A percentile compares a stretch with the other conserved stretches of the same genome.
Evolutionary conservation across 345 rosid species (phyloP).

Genomic region (Fremontodendron californicum): DNA sequence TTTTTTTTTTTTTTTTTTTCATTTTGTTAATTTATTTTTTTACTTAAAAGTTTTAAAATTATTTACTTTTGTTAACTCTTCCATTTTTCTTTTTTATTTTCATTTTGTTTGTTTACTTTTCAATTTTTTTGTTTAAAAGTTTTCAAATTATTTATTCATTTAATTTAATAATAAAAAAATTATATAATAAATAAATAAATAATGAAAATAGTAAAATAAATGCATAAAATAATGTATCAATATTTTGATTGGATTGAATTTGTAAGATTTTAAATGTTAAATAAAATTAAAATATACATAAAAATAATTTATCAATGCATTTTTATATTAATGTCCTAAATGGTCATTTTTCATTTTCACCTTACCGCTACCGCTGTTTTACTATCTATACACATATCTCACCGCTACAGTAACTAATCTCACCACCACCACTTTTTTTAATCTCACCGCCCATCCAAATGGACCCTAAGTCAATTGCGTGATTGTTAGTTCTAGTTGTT

Average conservation of each 20-base stretch:
- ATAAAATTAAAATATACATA: too few species aligned
- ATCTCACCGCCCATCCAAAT: not conserved
- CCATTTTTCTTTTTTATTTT: not conserved
- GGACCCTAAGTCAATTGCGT: not conserved
- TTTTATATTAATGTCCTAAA: not conserved
- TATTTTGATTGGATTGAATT: too few species aligned
- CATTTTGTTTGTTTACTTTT: not conserved
- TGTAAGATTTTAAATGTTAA: too few species aligned
- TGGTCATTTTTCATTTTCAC: not conserved
- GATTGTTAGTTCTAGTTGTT: not conserved
- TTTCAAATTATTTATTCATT: not conserved
- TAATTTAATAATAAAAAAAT: not conserved
- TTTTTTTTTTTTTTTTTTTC: too few species aligned
- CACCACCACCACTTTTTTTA: not conserved
- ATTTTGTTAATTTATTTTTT: not conserved
- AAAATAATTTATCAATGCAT: too few species aligned
- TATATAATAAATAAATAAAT: not conserved
- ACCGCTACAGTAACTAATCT: too few species aligned
- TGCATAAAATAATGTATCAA: not conserved
- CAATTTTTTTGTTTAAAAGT: too few species aligned
- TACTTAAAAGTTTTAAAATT: not conserved
- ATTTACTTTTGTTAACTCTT: not conserved
- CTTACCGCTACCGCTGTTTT: not conserved
- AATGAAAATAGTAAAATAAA: not conserved
- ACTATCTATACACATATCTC: not conserved